Evolutionary conservation across 2,329 filamentous ascomycete genomes (phyloP), one percentile per base, ranked within the genome.

Genomic region (Ophiostoma ips): DNA sequence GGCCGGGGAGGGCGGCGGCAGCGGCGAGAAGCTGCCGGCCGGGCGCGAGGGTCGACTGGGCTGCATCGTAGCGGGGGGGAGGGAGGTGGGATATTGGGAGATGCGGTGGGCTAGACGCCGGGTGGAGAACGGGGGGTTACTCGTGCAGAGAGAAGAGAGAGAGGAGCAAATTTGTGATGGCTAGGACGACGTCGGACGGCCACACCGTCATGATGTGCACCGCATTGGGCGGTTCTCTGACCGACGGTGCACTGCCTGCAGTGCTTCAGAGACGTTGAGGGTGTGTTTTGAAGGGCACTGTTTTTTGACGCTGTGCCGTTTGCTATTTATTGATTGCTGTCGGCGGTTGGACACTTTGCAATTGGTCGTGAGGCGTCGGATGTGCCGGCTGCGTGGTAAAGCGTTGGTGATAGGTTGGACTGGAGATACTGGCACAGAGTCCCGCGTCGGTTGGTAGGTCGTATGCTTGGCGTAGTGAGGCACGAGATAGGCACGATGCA

Each of bases 11-110:
- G 49, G 46, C 24, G 40, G 60, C 57, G 71, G 66, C 55, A 77
- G 63, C 53, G 75, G 71, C 53, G 73, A 72, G 66, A 79, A 78
- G 68, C 72, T 75, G 55, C 75, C 73, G 28, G 73, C 72, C 53
- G 69, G 71, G 55, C 71, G 68, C 43, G 68, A 65, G 52, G 50
- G 67, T 58, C 69, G 66, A 58, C 65, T 62, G 56, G 68, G 68
- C 61, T 74, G 71, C 71, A 75, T 75, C 59, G 30, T 15, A n/a
- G 18, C 9, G 35, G n/a, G n/a, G n/a, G n/a, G n/a, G n/a, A n/a
- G n/a, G n/a, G n/a, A n/a, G n/a, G n/a, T n/a, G n/a, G n/a, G n/a
- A n/a, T n/a, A n/a, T n/a, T n/a, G n/a, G n/a, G n/a, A n/a, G n/a
- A n/a, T n/a, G n/a, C n/a, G n/a, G n/a, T n/a, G n/a, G n/a, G n/a